These are phyloP conservation scores for Drechslerella dactyloides DNA, from an alignment of 2,329 filamentous ascomycete species.

Conservation along the genomic window DNA sequence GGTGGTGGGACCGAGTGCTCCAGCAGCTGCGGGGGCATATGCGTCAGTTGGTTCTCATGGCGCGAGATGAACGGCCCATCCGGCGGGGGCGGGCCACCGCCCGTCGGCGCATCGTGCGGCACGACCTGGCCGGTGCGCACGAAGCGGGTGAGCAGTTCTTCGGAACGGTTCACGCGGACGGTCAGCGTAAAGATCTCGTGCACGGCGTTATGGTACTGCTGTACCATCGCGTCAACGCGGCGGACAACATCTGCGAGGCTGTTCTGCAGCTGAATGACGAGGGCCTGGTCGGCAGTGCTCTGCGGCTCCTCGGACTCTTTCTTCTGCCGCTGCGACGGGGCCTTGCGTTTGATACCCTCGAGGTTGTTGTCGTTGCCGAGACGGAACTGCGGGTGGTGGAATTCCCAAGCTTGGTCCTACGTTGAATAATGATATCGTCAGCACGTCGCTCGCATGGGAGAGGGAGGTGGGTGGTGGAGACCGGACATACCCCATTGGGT, in stretches of 20 bases:
- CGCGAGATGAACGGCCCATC: conserved; percentile 10
- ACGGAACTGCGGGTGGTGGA: conserved; percentile 95
- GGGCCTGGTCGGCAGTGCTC: conserved; percentile 6
- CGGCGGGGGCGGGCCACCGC: background rate
- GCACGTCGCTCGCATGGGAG: conserved; percentile 13
- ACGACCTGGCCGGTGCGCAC: conserved; percentile 14
- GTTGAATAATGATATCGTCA: conserved; percentile 4
- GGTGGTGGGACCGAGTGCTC: conserved; percentile 11
- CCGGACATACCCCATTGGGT: conserved; percentile 35
- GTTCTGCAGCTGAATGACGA: conserved; percentile 18
- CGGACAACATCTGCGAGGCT: conserved; percentile 27
- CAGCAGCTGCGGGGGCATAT: conserved; percentile 15
- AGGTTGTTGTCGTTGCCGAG: conserved; percentile 94
- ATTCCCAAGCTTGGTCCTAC: conserved; percentile 80
- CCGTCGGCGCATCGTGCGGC: background rate
- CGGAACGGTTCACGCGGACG: conserved; percentile 9
- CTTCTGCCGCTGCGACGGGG: conserved; percentile 67
- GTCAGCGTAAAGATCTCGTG: conserved; percentile 13
- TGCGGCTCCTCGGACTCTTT: conserved; percentile 49
- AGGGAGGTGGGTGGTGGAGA: conserved; percentile 6
- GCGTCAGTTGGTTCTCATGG: conserved; percentile 2
- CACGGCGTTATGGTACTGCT: conserved; percentile 30
- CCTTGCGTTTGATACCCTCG: conserved; percentile 95
- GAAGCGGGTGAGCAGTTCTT: conserved; percentile 17
- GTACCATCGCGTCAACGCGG: conserved; percentile 20